These are phyloP conservation scores for Paradendryphiella salina DNA, from an alignment of 2,329 filamentous ascomycete genomes.

Conservation along the genomic window DNA sequence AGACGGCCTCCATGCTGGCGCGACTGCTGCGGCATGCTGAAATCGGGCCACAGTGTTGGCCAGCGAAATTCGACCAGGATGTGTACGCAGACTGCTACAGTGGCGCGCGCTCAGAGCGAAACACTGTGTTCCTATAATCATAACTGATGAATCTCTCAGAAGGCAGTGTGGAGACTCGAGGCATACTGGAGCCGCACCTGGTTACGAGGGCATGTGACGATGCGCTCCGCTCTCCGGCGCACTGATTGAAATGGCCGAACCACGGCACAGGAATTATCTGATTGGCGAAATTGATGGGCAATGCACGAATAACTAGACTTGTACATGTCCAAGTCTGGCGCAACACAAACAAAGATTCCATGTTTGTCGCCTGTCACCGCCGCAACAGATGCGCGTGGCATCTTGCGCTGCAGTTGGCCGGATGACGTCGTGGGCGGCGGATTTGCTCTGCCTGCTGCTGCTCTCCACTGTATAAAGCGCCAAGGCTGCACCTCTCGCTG, in stretches of 20 bases:
- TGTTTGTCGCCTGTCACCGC: background rate
- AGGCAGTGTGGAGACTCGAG: slow-evolving; percentile 16
- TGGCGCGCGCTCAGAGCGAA: slow-evolving; percentile 8
- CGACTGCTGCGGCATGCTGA: slow-evolving; percentile 39
- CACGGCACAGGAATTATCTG: slow-evolving; percentile 3
- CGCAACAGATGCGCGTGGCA: background rate
- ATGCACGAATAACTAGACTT: background rate
- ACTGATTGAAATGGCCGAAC: slow-evolving; percentile 3
- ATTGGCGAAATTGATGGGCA: background rate
- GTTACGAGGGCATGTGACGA: slow-evolving; percentile 14
- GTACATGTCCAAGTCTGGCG: background rate
- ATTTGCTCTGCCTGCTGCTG: background rate
- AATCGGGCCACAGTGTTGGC: slow-evolving; percentile 6
- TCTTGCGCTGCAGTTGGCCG: background rate
- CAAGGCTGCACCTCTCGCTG: slow-evolving; percentile 11
- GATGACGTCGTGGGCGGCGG: slow-evolving; percentile 22
- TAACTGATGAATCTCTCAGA: slow-evolving; percentile 25
- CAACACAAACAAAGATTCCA: background rate
- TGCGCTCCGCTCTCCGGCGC: slow-evolving; percentile 13
- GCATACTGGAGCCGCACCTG: slow-evolving; percentile 7
- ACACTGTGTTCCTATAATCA: slow-evolving; percentile 17
- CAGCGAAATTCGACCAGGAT: background rate
- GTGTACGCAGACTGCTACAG: background rate
- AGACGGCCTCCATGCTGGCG: slow-evolving; percentile 62
- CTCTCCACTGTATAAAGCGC: slow-evolving; percentile 10